Evolutionary conservation across 805 yeast genomes (phyloP).

Genomic region (Cyberlindnera amylophila): DNA sequence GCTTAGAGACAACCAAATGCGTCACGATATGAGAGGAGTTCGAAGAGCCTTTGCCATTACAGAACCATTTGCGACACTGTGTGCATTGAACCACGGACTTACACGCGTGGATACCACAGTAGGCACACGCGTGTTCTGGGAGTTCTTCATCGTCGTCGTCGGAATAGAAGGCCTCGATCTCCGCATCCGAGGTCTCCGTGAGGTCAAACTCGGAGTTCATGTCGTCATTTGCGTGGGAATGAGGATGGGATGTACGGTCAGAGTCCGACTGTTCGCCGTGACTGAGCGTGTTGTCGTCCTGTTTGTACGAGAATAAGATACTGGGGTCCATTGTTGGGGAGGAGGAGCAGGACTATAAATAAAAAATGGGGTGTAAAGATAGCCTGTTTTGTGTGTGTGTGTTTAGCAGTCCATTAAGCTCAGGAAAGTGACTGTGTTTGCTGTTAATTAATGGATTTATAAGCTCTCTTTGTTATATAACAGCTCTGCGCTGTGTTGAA

Average conservation of each 20-base stretch:
- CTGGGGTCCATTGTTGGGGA: conserved; percentile 20
- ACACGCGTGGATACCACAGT: conserved; percentile 71
- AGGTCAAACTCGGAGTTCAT: conserved; percentile 2
- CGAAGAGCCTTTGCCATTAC: conserved; percentile 64
- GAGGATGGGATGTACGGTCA: neutral
- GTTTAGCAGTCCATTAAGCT: too few relatives aligned
- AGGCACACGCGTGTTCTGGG: conserved; percentile 49
- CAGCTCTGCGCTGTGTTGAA: too few relatives aligned
- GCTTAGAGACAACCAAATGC: conserved; percentile 78
- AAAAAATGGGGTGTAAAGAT: neutral
- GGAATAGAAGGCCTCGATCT: conserved; percentile 14
- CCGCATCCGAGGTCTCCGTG: conserved; percentile 14
- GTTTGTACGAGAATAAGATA: conserved; percentile 20
- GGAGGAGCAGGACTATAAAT: neutral
- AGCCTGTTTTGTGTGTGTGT: too few relatives aligned
- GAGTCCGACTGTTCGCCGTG: conserved; percentile 1
- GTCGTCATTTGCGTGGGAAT: neutral
- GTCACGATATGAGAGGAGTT: conserved; percentile 70
- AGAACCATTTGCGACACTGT: conserved; percentile 82
- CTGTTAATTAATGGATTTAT: too few relatives aligned
- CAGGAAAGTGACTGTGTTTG: too few relatives aligned
- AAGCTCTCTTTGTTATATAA: too few relatives aligned
- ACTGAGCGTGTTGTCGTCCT: neutral
- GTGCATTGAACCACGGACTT: conserved; percentile 71
- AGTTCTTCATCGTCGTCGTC: conserved; percentile 22